Percentiles rank a stretch among this genome's conserved stretches.
Conservation (phyloP, 148 eudicot species). For the Gaultheria prostrata region DNA sequence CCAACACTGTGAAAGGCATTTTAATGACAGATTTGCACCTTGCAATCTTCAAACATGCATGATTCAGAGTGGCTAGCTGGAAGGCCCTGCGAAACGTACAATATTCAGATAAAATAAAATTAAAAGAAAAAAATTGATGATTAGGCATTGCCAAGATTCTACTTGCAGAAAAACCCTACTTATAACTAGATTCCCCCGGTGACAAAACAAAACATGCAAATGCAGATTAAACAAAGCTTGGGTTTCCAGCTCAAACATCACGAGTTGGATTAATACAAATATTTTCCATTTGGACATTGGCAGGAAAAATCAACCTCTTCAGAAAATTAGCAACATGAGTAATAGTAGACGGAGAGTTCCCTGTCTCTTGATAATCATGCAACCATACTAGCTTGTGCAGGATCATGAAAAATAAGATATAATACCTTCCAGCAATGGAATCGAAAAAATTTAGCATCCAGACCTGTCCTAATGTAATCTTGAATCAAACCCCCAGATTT, state of each 20-base stretch:
- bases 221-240: background rate
- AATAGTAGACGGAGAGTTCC: background rate
- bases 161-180: background rate
- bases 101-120: background rate
- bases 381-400: background rate
- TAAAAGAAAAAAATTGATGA: too few species aligned
- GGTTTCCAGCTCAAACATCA: background rate
- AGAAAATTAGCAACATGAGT: background rate
- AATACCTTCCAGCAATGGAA: background rate
- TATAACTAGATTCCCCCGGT: background rate
- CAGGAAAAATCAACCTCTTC: background rate
- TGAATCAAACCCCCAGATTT: background rate
- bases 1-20: background rate
- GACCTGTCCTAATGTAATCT: background rate
- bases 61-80: conserved; percentile 4
- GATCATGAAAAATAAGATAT: background rate
- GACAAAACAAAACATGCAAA: background rate
- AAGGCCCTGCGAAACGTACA: conserved; percentile 13
- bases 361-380: background rate
- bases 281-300: background rate
- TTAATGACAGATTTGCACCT: background rate
- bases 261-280: background rate
- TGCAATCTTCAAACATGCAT: background rate
- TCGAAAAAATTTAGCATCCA: background rate
- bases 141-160: background rate